phyloP scores from a whole-genome alignment of 1,139 yeast species.

The Debaryomyces fabryi region DNA sequence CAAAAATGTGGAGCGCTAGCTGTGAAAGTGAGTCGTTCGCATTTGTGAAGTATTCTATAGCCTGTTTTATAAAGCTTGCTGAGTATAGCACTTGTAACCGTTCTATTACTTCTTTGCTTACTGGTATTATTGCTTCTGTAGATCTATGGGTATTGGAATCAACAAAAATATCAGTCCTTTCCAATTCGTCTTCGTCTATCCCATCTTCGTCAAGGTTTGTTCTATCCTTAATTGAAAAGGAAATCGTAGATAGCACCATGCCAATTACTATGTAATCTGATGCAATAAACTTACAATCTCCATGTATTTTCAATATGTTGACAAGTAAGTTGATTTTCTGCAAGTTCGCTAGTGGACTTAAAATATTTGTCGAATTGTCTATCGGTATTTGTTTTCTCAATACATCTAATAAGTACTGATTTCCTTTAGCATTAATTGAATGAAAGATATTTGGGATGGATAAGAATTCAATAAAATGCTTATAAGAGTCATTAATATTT shows the following conservation, averaged over 20 bases:
- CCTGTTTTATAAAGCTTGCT: constrained; percentile 25
- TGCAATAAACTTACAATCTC: constrained; percentile 15
- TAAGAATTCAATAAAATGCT: constrained; percentile 23
- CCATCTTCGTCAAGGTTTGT: constrained; percentile 17
- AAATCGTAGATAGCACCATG: constrained; percentile 25
- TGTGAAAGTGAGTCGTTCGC: constrained; percentile 13
- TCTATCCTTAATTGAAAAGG: constrained; percentile 20
- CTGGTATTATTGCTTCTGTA: constrained; percentile 9
- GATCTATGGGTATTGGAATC: not conserved
- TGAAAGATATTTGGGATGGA: constrained; percentile 16
- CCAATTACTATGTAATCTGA: constrained; percentile 27
- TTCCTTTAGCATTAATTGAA: not conserved
- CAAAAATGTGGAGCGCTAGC: constrained; percentile 24
- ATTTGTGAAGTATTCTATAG: constrained; percentile 22
- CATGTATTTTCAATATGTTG: constrained; percentile 25
- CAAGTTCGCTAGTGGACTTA: constrained; percentile 5
- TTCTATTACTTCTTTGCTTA: constrained; percentile 10
- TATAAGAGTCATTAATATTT: constrained; percentile 21
- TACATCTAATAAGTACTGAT: not conserved
- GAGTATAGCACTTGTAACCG: constrained; percentile 25
- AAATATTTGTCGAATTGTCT: not conserved
- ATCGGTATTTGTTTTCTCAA: constrained; percentile 5
- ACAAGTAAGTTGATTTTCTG: constrained; percentile 20
- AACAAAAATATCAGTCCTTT: not conserved
- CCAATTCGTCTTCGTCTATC: constrained; percentile 11